Percentiles rank a stretch among this genome's conserved stretches.
Evolutionary conservation across 495 filamentous ascomycete genomes (phyloP).

Genomic region (Aspergillus cristatus): DNA sequence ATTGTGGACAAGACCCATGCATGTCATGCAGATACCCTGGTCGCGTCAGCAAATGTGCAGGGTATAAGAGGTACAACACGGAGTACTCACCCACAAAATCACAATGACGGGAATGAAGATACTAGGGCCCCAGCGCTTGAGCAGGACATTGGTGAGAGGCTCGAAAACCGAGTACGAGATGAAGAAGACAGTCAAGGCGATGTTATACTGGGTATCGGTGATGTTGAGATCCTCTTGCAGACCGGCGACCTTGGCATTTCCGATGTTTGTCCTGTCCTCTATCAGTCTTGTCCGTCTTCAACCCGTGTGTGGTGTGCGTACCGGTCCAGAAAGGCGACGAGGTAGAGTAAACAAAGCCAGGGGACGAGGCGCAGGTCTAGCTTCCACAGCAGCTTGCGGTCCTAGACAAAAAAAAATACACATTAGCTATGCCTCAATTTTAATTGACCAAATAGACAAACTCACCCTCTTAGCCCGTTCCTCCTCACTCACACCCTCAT

Average conservation of each 20-base stretch:
- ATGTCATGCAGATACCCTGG: constrained; percentile 73
- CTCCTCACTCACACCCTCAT: constrained; percentile 55
- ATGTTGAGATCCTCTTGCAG: constrained; percentile 56
- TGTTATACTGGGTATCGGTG: constrained; percentile 64
- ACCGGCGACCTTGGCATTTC: constrained; percentile 80
- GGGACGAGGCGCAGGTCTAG: constrained; percentile 65
- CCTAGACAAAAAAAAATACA: constrained; percentile 37
- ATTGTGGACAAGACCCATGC: constrained; percentile 74
- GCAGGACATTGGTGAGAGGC: constrained; percentile 77
- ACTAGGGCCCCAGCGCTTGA: constrained; percentile 67
- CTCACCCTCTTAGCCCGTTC: constrained; percentile 61
- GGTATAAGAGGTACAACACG: not conserved
- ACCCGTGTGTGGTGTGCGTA: constrained; percentile 3
- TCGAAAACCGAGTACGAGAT: constrained; percentile 83
- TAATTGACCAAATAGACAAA: too few relatives aligned
- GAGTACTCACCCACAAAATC: constrained; percentile 44
- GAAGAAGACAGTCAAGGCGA: constrained; percentile 79
- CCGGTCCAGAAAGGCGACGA: constrained; percentile 76
- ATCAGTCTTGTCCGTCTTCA: not conserved
- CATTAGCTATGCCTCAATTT: too few relatives aligned
- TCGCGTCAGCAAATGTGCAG: not conserved
- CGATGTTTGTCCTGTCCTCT: constrained; percentile 60
- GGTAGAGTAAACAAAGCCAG: constrained; percentile 78
- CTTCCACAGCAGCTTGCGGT: constrained; percentile 58
- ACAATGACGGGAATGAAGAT: constrained; percentile 53